These are phyloP conservation scores for Aureobasidium sp. DNA, from an alignment of 2,329 filamentous ascomycete species.

Conservation along the genomic window DNA sequence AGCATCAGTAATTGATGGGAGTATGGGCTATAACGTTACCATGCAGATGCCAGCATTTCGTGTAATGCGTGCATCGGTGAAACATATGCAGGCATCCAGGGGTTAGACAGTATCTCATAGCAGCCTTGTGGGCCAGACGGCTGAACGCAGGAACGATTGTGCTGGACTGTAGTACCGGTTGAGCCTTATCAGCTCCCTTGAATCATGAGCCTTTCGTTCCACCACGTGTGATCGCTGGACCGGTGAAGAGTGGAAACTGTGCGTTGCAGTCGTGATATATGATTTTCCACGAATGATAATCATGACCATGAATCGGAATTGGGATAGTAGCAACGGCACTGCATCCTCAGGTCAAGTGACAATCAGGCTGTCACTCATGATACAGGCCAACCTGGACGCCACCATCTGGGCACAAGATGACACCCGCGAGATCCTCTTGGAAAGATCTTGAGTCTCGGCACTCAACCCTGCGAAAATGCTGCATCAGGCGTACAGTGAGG, in stretches of 20 bases:
- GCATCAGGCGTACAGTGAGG: slow-evolving; percentile 9
- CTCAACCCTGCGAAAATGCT: slow-evolving; percentile 8
- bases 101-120: neutral
- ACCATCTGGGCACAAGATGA: neutral
- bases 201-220: neutral
- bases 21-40: no score
- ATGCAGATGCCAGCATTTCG: neutral
- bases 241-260: neutral
- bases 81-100: neutral
- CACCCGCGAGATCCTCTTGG: neutral
- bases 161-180: neutral
- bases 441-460: neutral
- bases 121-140: neutral
- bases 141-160: neutral
- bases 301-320: neutral
- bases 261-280: neutral
- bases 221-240: neutral
- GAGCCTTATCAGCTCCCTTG: neutral
- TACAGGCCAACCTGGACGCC: neutral
- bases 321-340: neutral
- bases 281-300: neutral
- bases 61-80: neutral
- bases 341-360: neutral
- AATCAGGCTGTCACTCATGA: neutral
- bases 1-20: neutral